Percentiles rank a stretch among this genome's conserved stretches.
phyloP scores from a whole-genome alignment of 1,284 basidiomycete genomes.

The Puccinia novopanici region DNA sequence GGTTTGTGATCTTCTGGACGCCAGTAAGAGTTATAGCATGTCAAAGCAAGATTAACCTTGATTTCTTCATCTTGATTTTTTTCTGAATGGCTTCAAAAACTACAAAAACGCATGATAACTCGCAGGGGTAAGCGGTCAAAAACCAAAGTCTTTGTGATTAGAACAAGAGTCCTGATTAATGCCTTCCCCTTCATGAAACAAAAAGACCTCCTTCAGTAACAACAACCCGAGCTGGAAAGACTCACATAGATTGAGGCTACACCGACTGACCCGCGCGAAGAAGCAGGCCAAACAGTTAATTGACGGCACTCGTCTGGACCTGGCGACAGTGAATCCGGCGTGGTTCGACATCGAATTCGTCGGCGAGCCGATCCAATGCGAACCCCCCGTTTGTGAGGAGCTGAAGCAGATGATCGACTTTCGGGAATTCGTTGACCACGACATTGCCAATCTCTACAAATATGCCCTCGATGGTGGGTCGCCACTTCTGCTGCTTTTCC shows the following conservation, averaged over 20 bases:
- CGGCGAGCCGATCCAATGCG: slow-evolving; percentile 57
- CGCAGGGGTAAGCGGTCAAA: background rate
- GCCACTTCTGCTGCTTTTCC: background rate
- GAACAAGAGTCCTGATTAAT: background rate
- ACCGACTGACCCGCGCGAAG: slow-evolving; percentile 53
- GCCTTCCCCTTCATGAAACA: no score
- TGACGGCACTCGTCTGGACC: slow-evolving; percentile 52
- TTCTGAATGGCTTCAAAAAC: background rate
- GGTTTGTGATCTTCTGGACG: slow-evolving; percentile 56
- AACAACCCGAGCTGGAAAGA: slow-evolving; percentile 53
- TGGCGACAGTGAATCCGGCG: slow-evolving; percentile 51
- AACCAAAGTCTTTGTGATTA: background rate
- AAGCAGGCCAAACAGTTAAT: slow-evolving; percentile 53
- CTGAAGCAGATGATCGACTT: slow-evolving; percentile 56
- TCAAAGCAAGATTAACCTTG: background rate
- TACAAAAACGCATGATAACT: background rate
- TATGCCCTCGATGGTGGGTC: slow-evolving; percentile 8
- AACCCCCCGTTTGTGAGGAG: slow-evolving; percentile 55
- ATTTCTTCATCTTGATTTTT: background rate
- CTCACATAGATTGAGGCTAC: slow-evolving; percentile 56
- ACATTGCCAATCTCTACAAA: slow-evolving; percentile 20
- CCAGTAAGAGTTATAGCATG: no score
- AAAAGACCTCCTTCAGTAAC: slow-evolving; percentile 31
- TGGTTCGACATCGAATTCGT: slow-evolving; percentile 55
- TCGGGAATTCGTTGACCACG: background rate